Evolutionary conservation across 2,329 filamentous ascomycete genomes (phyloP), one percentile per base, ranked within the genome.

Genomic region (Zopfia rhizophila): DNA sequence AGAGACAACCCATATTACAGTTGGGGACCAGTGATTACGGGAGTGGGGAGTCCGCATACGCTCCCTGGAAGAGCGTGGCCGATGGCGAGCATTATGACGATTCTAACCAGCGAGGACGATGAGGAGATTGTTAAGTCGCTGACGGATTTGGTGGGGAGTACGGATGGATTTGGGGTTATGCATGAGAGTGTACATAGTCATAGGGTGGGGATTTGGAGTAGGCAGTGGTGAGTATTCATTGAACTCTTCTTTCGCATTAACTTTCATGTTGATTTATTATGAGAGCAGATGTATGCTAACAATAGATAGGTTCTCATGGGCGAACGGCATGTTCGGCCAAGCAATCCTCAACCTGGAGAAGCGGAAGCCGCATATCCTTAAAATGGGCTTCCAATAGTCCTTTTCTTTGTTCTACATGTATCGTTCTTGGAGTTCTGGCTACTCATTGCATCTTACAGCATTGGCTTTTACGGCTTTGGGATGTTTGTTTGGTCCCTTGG

Each of bases 241-340:
- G 11, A 24, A 10, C 10, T 27, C n/a, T 24, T 37, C 22, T 42
- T 22, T 16, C 16, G 16, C 27, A n/a, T n/a, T n/a, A 13, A 11
- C 33, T 10, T 33, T 33, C 16, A 8, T 27, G n/a, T 27, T 27
- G 8, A 8, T n/a, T n/a, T n/a, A n/a, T n/a, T n/a, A n/a, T n/a
- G 22, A 16, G 5, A 11, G 5, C 14, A 11, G 25, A 37, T 32
- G 10, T 10, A 5, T 21, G n/a, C 29, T 38, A 24, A 35, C 14
- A 13, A 10, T 28, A 5, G 21, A 35, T 44, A 60, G 58, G 75
- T 78, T 80, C 53, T 74, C 71, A 3, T 80, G 78, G 78, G 78
- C 77, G 18, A 81, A 78, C 55, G 78, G 75, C n/a, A 51, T 80
- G 53, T 79, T 77, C 61, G 78, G 76, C 1, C 72, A 76, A 52